Percentiles rank a stretch among this genome's conserved stretches.
Conservation (phyloP, 2,329 filamentous ascomycete species). For the Thermomyces lanuginosus region DNA sequence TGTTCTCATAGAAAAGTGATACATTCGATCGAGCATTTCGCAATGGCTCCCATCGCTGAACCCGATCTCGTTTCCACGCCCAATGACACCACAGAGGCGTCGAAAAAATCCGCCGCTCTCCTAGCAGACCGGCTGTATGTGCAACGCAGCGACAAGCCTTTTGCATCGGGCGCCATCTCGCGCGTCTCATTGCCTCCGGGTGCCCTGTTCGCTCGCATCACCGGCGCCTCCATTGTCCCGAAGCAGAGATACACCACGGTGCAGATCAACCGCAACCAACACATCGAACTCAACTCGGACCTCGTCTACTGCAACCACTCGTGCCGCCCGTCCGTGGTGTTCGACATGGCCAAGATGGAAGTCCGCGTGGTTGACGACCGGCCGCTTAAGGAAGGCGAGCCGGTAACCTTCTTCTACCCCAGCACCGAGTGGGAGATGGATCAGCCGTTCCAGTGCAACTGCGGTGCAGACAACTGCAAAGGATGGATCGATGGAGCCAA, state of each 20-base stretch:
- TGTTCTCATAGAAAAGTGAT: too few species aligned
- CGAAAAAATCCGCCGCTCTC: slow-evolving; percentile 1
- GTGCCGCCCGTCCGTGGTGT: slow-evolving; percentile 36
- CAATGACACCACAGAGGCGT: neutral
- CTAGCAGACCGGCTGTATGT: slow-evolving; percentile 8
- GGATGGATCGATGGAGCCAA: slow-evolving; percentile 26
- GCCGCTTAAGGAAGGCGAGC: slow-evolving; percentile 25
- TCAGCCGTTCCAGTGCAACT: slow-evolving; percentile 30
- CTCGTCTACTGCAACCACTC: slow-evolving; percentile 43
- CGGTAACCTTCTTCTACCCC: slow-evolving; percentile 34
- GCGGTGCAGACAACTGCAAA: slow-evolving; percentile 19
- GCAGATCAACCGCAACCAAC: slow-evolving; percentile 31
- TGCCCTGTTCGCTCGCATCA: slow-evolving; percentile 34
- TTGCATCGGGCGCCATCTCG: slow-evolving; percentile 31
- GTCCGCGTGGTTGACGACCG: slow-evolving; percentile 23
- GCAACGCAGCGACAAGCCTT: slow-evolving; percentile 11
- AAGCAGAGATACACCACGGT: slow-evolving; percentile 35
- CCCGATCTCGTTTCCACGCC: neutral
- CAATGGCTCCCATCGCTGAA: slow-evolving; percentile 2
- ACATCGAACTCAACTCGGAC: slow-evolving; percentile 42
- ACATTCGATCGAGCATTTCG: neutral
- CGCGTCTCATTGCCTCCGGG: slow-evolving; percentile 35
- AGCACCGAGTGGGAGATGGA: slow-evolving; percentile 36
- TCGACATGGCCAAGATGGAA: slow-evolving; percentile 34
- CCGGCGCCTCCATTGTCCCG: slow-evolving; percentile 24